Percentiles rank a stretch among this genome's conserved stretches.
phyloP scores from a whole-genome alignment of 148 eudicot genomes.

The Cornus kousa region DNA sequence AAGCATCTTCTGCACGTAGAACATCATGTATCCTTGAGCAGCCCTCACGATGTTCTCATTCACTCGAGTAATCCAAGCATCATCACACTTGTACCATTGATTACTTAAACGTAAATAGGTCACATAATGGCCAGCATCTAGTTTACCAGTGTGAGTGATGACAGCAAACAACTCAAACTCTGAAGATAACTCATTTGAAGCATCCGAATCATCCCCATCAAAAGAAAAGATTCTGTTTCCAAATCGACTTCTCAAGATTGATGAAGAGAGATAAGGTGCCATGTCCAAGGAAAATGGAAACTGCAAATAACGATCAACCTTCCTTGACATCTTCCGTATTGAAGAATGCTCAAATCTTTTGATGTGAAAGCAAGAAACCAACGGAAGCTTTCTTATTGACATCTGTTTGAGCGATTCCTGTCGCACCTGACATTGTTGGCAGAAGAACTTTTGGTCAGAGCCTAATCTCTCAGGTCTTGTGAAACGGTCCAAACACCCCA shows the following conservation, averaged over 20 bases:
- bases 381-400: constrained; percentile 76
- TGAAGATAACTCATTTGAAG: constrained; percentile 47
- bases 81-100: constrained; percentile 87
- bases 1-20: constrained; percentile 77
- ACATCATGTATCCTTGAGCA: constrained; percentile 82
- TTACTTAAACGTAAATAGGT: constrained; percentile 70
- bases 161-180: constrained; percentile 87
- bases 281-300: constrained; percentile 77
- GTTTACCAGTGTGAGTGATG: constrained; percentile 61
- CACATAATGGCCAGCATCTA: constrained; percentile 74
- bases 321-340: constrained; percentile 51
- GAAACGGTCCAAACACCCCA: constrained; percentile 71
- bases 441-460: constrained; percentile 72
- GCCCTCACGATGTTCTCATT: constrained; percentile 65
- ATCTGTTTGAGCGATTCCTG: constrained; percentile 84
- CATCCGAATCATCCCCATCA: constrained; percentile 48
- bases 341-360: constrained; percentile 77
- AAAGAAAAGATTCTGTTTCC: constrained; percentile 59
- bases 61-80: constrained; percentile 78
- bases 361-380: constrained; percentile 80
- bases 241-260: constrained; percentile 62
- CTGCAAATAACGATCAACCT: constrained; percentile 69
- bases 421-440: constrained; percentile 69
- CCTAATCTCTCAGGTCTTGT: constrained; percentile 75
- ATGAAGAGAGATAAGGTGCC: constrained; percentile 75